These are phyloP conservation scores for Aurifilum marmelostoma DNA, from an alignment of 2,329 filamentous ascomycete species.

Conservation along the genomic window DNA sequence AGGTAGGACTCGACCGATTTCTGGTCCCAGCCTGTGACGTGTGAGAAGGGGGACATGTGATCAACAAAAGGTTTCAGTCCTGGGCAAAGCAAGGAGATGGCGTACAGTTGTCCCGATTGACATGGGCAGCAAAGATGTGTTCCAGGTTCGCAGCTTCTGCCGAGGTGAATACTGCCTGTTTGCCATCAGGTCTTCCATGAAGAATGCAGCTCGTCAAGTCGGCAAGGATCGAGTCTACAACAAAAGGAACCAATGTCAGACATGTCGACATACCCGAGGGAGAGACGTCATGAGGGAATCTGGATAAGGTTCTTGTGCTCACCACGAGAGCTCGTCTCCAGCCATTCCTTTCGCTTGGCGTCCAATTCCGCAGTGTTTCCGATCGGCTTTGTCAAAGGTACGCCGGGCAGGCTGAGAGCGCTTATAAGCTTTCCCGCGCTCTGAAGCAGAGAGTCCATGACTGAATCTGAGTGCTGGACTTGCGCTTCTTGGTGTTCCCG, in stretches of 20 bases:
- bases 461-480: neutral
- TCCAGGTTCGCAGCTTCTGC: slow-evolving; percentile 12
- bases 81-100: slow-evolving; percentile 3
- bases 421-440: neutral
- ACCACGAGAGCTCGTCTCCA: slow-evolving; percentile 9
- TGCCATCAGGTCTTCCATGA: neutral
- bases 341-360: neutral
- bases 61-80: neutral
- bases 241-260: neutral
- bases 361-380: neutral
- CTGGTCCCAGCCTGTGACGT: slow-evolving; percentile 9
- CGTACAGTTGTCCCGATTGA: neutral
- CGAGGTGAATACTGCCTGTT: neutral
- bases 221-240: slow-evolving; percentile 7
- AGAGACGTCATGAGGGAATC: neutral
- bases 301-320: neutral
- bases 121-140: slow-evolving; percentile 2
- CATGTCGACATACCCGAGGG: neutral
- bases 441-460: neutral
- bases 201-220: neutral
- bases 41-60: neutral
- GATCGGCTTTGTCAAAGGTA: neutral
- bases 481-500: neutral
- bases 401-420: neutral
- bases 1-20: slow-evolving; percentile 8